Evolutionary conservation across 495 filamentous ascomycete species (phyloP).

Genomic region (Aspergillus panamensis): DNA sequence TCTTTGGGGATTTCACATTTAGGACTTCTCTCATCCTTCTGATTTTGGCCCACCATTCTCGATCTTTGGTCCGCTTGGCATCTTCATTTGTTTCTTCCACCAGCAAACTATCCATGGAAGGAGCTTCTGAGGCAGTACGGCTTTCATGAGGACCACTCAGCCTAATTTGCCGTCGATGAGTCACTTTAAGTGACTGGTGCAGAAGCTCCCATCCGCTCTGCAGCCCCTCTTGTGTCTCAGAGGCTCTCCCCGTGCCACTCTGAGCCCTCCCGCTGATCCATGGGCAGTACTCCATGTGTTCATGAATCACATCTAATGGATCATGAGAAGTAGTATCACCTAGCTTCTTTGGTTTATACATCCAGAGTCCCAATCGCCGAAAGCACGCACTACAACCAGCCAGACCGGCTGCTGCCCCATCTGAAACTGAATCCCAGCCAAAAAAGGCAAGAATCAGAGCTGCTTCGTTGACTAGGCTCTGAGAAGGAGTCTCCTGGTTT

Average conservation of each 20-base stretch:
- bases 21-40: constrained; percentile 47
- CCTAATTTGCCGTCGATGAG: constrained; percentile 36
- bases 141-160: constrained; percentile 27
- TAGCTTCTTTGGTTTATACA: constrained; percentile 66
- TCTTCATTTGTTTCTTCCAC: constrained; percentile 33
- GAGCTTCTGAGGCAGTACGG: constrained; percentile 26
- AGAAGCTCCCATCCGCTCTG: constrained; percentile 48
- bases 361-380: constrained; percentile 86
- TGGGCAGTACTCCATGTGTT: constrained; percentile 79
- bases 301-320: constrained; percentile 59
- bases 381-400: constrained; percentile 81
- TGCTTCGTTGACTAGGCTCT: constrained; percentile 48
- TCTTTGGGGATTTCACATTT: constrained; percentile 40
- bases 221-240: constrained; percentile 31
- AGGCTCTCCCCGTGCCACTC: constrained; percentile 38
- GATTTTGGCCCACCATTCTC: constrained; percentile 52
- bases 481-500: constrained; percentile 8
- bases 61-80: constrained; percentile 42
- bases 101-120: constrained; percentile 18
- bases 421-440: constrained; percentile 75
- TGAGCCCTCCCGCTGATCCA: constrained; percentile 67
- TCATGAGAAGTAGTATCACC: constrained; percentile 56
- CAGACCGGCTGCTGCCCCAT: constrained; percentile 62
- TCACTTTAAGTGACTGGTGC: constrained; percentile 38
- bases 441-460: constrained; percentile 76